Evolutionary conservation across 2,329 filamentous ascomycete genomes (phyloP), one percentile per base, ranked within the genome.

Genomic region (Aspergillus thermomutatus): DNA sequence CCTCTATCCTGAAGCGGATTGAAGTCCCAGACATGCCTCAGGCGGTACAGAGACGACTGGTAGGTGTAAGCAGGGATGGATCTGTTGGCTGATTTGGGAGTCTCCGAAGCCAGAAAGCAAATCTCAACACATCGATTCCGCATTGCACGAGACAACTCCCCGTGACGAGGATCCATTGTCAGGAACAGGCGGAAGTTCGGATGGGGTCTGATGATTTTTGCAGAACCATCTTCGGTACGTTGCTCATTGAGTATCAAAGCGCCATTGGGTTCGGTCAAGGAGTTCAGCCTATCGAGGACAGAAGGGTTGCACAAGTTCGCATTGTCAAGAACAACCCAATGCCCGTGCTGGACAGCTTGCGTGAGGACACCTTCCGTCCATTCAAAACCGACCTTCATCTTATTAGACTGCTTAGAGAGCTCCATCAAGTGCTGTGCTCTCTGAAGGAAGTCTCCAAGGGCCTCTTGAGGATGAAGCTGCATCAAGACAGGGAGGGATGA

Each of bases 261-360:
- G 1, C 94, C 94, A 67, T 92, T 88, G 0, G 92, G 92, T 71
- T 99, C 94, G 7, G 97, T 87, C 8, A 99, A 79, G 0, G 94
- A 97, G 72, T 99, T 99, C 52, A 99, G 79, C 60, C 95, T 85
- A 74, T 99, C 94, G 9, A 99, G 82, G 1, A 99, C 94, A 6
- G 93, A 96, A 25, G 93, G 89, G 67, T 89, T 97, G 77, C 95
- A 99, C 56, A 99, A 83, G 68, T 99, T 99, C 58, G 95, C 94
- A 73, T 99, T 97, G 74, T 99, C 94, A 23, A 99, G 85, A 10
- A 99, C 87, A 19, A 99, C 81, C 94, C 94, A 99, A 59, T 92
- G 84, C 14, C 94, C 94, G 64, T 88, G 81, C 68, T 95, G 83
- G 10, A 97, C 80, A 45, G 94, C 93, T 65, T 92, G 88, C 49